Percentiles rank a stretch among this genome's conserved stretches.
These are phyloP conservation scores for Moricandia moricandioides DNA, from an alignment of 345 rosid genomes.

Conservation along the genomic window DNA sequence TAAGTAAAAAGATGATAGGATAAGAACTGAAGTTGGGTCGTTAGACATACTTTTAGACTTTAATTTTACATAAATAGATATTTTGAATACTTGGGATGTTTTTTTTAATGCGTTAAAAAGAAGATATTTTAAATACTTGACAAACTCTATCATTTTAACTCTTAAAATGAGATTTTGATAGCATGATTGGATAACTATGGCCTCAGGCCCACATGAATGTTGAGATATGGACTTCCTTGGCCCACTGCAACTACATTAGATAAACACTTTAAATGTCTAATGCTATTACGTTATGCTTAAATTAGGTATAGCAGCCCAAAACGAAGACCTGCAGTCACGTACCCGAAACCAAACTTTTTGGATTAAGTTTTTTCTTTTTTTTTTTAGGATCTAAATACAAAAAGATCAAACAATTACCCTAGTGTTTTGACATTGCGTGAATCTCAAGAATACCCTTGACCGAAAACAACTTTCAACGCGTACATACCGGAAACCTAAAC, in stretches of 20 bases:
- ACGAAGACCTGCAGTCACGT: neutral
- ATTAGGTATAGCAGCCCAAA: neutral
- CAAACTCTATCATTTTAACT: neutral
- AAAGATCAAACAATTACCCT: neutral
- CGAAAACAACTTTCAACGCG: neutral
- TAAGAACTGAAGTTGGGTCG: neutral
- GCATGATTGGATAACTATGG: neutral
- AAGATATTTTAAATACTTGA: neutral
- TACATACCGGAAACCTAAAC: conserved; percentile 13
- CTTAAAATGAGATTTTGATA: neutral
- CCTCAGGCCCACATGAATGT: neutral
- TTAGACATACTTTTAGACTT: neutral
- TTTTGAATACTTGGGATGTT: neutral
- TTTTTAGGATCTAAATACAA: neutral
- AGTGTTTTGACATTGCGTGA: neutral
- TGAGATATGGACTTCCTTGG: neutral
- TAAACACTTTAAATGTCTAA: no score
- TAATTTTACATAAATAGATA: neutral
- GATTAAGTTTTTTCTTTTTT: neutral
- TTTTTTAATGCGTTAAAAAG: no score
- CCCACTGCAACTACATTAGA: neutral
- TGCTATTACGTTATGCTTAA: neutral
- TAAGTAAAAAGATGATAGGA: neutral
- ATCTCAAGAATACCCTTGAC: neutral
- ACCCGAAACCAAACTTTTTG: neutral